Evolutionary conservation across 768 basidiomycete species (phyloP).

Genomic region (Tulasnella sp.): DNA sequence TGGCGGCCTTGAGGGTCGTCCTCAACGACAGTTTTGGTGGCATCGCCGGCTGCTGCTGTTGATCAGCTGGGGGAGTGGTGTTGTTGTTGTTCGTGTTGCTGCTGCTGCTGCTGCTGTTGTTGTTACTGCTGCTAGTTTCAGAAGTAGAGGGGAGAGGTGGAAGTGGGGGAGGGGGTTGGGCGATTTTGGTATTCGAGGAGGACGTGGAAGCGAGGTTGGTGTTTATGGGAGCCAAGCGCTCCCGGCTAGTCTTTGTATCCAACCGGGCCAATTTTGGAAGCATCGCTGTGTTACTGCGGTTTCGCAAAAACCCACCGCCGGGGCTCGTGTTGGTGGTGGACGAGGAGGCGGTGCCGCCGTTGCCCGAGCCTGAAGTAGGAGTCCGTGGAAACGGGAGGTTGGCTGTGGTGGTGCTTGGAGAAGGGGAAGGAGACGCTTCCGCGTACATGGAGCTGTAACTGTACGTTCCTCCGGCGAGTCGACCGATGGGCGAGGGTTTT

Average conservation of each 20-base stretch:
- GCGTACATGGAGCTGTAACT: constrained; percentile 15
- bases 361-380: not conserved
- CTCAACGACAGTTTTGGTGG: constrained; percentile 31
- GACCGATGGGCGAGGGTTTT: not conserved
- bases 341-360: constrained; percentile 6
- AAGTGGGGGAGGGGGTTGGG: constrained; percentile 15
- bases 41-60: constrained; percentile 2
- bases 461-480: not conserved
- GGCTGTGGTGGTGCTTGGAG: constrained; percentile 28
- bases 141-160: constrained; percentile 19
- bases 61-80: not conserved
- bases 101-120: not conserved
- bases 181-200: not conserved
- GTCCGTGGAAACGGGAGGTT: constrained; percentile 23
- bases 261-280: constrained; percentile 22
- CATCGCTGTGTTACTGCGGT: constrained; percentile 22
- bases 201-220: constrained; percentile 19
- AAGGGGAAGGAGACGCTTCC: constrained; percentile 29
- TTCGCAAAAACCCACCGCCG: constrained; percentile 2
- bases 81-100: constrained; percentile 1
- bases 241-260: constrained; percentile 10
- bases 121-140: not conserved
- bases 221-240: constrained; percentile 23
- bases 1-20: constrained; percentile 27
- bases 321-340: constrained; percentile 7